Evolutionary conservation across 2,329 filamentous ascomycete genomes (phyloP).

Genomic region (Fonsecaea monophora): DNA sequence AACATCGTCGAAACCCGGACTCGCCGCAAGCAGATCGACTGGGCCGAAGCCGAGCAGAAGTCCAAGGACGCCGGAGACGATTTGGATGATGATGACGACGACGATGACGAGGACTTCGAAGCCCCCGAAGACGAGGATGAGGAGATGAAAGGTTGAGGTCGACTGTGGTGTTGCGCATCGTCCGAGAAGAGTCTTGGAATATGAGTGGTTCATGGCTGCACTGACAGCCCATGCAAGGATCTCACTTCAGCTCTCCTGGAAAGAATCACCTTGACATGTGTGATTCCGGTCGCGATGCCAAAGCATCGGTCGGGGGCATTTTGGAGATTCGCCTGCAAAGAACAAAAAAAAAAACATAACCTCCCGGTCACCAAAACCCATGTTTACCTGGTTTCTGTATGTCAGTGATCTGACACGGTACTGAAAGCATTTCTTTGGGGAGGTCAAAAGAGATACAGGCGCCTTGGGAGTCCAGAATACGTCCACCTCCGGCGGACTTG

Average conservation of each 20-base stretch:
- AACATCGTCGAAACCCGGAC: constrained; percentile 94
- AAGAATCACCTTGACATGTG: neutral
- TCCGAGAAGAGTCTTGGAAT: constrained; percentile 2
- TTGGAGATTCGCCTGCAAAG: neutral
- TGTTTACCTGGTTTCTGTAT: neutral
- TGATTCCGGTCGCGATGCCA: neutral
- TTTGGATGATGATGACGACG: constrained; percentile 66
- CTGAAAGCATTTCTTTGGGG: constrained; percentile 1
- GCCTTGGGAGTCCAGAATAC: neutral
- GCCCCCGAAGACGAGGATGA: constrained; percentile 38
- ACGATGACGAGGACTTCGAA: constrained; percentile 54
- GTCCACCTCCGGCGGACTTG: neutral
- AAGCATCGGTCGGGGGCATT: neutral
- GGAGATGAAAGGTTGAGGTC: constrained; percentile 38
- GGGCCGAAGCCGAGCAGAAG: constrained; percentile 85
- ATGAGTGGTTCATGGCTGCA: neutral
- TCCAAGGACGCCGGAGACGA: constrained; percentile 78
- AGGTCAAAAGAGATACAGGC: constrained; percentile 1
- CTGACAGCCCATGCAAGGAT: neutral
- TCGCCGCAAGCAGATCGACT: constrained; percentile 91
- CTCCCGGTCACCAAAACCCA: neutral
- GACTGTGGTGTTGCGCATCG: neutral
- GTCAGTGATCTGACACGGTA: neutral
- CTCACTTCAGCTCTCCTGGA: neutral
- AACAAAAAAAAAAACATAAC: no score